These are phyloP conservation scores for Pythium rishiriense DNA, from an alignment of 352 stramenopile species.

Conservation along the genomic window DNA sequence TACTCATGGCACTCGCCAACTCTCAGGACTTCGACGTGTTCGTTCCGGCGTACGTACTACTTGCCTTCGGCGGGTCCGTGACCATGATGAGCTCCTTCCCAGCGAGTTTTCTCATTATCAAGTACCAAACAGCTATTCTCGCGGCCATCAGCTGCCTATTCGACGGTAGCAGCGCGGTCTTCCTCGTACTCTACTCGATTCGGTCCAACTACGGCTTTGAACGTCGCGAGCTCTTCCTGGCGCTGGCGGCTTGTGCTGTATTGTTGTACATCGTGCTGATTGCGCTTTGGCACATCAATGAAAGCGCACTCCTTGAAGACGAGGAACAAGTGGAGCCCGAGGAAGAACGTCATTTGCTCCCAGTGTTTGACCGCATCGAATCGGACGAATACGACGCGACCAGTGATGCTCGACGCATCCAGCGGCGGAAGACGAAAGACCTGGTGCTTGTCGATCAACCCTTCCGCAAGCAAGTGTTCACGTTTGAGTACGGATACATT, in stretches of 20 bases:
- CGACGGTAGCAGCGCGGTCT: slow-evolving; percentile 42
- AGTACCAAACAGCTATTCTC: slow-evolving; percentile 44
- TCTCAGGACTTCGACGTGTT: slow-evolving; percentile 52
- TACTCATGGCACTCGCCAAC: slow-evolving; percentile 75
- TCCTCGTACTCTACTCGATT: slow-evolving; percentile 40
- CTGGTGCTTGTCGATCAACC: slow-evolving; percentile 56
- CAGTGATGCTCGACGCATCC: slow-evolving; percentile 12
- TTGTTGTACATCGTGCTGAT: slow-evolving; percentile 64
- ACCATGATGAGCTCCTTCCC: slow-evolving; percentile 59
- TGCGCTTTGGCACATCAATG: slow-evolving; percentile 77
- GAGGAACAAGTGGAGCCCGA: slow-evolving; percentile 23
- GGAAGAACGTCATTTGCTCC: slow-evolving; percentile 37
- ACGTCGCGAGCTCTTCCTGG: slow-evolving; percentile 35
- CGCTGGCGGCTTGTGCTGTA: slow-evolving; percentile 41
- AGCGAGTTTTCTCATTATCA: slow-evolving; percentile 40
- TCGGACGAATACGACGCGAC: slow-evolving; percentile 30
- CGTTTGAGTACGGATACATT: slow-evolving; percentile 83
- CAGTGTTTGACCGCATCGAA: slow-evolving; percentile 25
- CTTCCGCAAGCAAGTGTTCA: slow-evolving; percentile 62
- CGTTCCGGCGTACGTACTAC: slow-evolving; percentile 41
- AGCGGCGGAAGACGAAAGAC: slow-evolving; percentile 18
- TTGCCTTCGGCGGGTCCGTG: slow-evolving; percentile 39
- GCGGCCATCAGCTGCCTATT: slow-evolving; percentile 54
- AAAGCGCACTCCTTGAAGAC: slow-evolving; percentile 39
- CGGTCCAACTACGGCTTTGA: slow-evolving; percentile 30